A percentile compares a stretch with the other conserved stretches of the same genome.
phyloP scores from a whole-genome alignment of 2,329 filamentous ascomycete genomes.

The Fusarium illudens region DNA sequence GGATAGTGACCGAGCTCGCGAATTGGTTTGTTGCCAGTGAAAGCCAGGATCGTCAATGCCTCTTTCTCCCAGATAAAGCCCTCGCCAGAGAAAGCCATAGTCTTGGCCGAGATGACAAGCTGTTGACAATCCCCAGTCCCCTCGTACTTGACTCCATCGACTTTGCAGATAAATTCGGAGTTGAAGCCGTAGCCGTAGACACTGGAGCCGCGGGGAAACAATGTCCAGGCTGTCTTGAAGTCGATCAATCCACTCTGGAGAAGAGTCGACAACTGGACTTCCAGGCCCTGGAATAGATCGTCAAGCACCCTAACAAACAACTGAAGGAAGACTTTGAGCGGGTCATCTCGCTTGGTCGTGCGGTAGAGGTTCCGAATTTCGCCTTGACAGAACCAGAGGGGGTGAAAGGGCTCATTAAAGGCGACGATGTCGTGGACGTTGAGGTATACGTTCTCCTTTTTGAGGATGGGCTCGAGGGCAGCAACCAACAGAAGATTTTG shows the following conservation, averaged over 20 bases:
- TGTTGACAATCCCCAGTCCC: constrained; percentile 1
- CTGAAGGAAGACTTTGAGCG: constrained; percentile 50
- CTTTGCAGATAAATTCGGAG: constrained; percentile 53
- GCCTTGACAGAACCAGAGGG: constrained; percentile 56
- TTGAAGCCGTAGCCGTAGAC: constrained; percentile 52
- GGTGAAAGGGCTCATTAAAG: constrained; percentile 52
- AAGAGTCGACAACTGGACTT: constrained; percentile 48
- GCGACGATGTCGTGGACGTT: constrained; percentile 47
- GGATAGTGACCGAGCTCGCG: constrained; percentile 52
- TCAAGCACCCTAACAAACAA: constrained; percentile 53
- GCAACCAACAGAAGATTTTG: constrained; percentile 54
- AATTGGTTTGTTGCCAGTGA: constrained; percentile 53
- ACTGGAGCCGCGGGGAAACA: constrained; percentile 51
- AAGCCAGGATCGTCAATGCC: constrained; percentile 44
- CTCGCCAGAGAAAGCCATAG: constrained; percentile 52
- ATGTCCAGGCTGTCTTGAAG: constrained; percentile 55
- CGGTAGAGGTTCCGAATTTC: constrained; percentile 49
- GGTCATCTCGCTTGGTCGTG: constrained; percentile 35
- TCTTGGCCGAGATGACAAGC: constrained; percentile 45
- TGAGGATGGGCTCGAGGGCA: constrained; percentile 54
- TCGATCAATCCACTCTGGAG: constrained; percentile 50
- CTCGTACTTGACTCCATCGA: constrained; percentile 47
- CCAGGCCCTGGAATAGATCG: constrained; percentile 54
- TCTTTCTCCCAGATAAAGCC: constrained; percentile 53
- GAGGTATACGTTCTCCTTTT: constrained; percentile 52